Conservation (phyloP, 2,329 filamentous ascomycete species). For the Beauveria sp. region DNA sequence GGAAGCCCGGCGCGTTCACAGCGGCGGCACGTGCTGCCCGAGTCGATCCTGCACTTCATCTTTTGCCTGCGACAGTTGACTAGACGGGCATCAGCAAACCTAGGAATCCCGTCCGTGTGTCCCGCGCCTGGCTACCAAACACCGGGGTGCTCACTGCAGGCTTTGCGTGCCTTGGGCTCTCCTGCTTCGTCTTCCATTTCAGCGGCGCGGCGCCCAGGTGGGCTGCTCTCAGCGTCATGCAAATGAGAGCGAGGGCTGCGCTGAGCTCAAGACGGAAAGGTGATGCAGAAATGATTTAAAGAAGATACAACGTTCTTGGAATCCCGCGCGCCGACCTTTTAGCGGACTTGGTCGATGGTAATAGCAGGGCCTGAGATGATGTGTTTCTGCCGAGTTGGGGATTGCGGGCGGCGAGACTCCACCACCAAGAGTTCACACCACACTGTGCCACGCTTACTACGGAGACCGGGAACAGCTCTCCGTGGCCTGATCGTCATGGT, state of each 20-base stretch:
- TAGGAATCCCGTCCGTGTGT: neutral
- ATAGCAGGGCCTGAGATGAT: neutral
- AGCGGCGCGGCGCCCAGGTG: neutral
- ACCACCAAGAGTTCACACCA: neutral
- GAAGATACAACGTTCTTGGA: neutral
- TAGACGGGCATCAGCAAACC: conserved; percentile 4
- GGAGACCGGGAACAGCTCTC: neutral
- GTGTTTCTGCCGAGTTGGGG: conserved; percentile 10
- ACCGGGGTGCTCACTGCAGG: conserved; percentile 20
- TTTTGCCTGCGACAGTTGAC: conserved; percentile 24
- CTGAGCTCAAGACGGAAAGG: neutral
- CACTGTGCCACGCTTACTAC: conserved; percentile 2
- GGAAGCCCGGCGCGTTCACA: conserved; percentile 27
- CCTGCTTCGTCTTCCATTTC: conserved; percentile 11
- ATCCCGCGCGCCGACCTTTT: neutral
- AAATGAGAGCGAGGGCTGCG: neutral
- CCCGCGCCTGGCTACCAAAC: neutral
- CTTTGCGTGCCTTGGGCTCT: conserved; percentile 22
- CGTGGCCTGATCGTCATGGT: neutral
- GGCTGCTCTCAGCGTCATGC: neutral
- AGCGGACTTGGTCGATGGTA: neutral
- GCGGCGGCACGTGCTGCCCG: conserved; percentile 25
- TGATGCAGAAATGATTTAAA: neutral
- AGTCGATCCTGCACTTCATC: conserved; percentile 31
- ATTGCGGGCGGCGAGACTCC: conserved; percentile 2